Conservation (phyloP, 805 yeast genomes). For the Candida boidinii region DNA sequence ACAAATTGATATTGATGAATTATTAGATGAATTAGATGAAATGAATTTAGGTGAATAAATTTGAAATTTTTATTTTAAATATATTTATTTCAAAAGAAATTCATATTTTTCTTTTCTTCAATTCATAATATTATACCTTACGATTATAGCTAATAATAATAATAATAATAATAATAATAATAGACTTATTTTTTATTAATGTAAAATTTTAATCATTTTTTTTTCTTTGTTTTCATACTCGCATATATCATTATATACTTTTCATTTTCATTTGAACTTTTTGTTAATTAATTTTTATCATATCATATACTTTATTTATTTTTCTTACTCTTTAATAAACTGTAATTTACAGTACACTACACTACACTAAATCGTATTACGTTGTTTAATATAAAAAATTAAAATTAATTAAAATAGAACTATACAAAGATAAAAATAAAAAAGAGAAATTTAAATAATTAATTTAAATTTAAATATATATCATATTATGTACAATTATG, state of each 20-base stretch:
- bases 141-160: neutral
- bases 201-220: neutral
- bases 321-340: too few relatives aligned
- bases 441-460: neutral
- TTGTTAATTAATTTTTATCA: too few relatives aligned
- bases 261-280: too few relatives aligned
- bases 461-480: too few relatives aligned
- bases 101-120: neutral
- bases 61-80: neutral
- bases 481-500: too few relatives aligned
- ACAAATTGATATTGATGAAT: constrained; percentile 80
- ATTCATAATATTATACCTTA: neutral
- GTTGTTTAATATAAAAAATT: too few relatives aligned
- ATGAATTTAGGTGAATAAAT: constrained; percentile 66
- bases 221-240: neutral
- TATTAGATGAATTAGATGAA: constrained; percentile 90
- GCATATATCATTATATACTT: neutral
- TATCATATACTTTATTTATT: too few relatives aligned
- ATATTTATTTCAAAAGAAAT: neutral
- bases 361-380: too few relatives aligned
- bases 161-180: neutral
- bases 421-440: too few relatives aligned
- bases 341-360: too few relatives aligned
- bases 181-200: neutral
- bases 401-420: too few relatives aligned